Evolutionary conservation across 768 basidiomycete genomes (phyloP).

Genomic region (Mycena galopus): DNA sequence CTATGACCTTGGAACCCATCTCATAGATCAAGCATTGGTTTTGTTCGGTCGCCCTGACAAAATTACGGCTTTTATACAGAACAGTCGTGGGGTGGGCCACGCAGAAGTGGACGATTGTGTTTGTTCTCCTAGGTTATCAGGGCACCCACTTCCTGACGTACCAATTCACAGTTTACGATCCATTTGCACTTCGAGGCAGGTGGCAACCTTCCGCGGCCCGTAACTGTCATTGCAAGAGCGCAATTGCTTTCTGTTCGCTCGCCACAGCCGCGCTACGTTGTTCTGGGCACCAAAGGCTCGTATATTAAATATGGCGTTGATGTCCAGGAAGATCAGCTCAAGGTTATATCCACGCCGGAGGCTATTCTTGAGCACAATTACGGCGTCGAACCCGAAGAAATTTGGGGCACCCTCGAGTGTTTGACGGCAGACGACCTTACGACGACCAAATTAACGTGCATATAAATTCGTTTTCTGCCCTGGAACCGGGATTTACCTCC

Average conservation of each 20-base stretch:
- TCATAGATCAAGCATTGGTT: slow-evolving; percentile 49
- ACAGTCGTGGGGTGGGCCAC: slow-evolving; percentile 74
- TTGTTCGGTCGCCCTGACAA: slow-evolving; percentile 82
- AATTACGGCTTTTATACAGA: slow-evolving; percentile 78
- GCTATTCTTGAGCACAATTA: slow-evolving; percentile 61
- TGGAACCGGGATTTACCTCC: slow-evolving; percentile 22
- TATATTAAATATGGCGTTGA: slow-evolving; percentile 85
- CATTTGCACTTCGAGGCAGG: slow-evolving; percentile 63
- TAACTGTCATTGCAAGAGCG: slow-evolving; percentile 77
- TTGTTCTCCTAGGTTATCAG: slow-evolving; percentile 38
- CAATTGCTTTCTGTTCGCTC: slow-evolving; percentile 77
- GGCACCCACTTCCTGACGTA: background rate
- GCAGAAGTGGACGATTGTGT: slow-evolving; percentile 78
- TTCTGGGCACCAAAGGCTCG: slow-evolving; percentile 79
- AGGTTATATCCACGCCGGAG: slow-evolving; percentile 61
- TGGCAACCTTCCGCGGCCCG: slow-evolving; percentile 58
- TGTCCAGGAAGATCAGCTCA: slow-evolving; percentile 83
- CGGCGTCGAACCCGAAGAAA: slow-evolving; percentile 72
- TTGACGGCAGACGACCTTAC: slow-evolving; percentile 61
- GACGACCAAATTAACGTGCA: slow-evolving; percentile 53
- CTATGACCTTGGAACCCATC: slow-evolving; percentile 68
- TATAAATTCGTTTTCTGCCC: slow-evolving; percentile 9
- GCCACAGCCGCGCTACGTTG: slow-evolving; percentile 76
- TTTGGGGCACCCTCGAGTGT: slow-evolving; percentile 75
- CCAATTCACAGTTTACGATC: slow-evolving; percentile 61